phyloP scores from a whole-genome alignment of 495 filamentous ascomycete genomes.

The Daldinia loculata region DNA sequence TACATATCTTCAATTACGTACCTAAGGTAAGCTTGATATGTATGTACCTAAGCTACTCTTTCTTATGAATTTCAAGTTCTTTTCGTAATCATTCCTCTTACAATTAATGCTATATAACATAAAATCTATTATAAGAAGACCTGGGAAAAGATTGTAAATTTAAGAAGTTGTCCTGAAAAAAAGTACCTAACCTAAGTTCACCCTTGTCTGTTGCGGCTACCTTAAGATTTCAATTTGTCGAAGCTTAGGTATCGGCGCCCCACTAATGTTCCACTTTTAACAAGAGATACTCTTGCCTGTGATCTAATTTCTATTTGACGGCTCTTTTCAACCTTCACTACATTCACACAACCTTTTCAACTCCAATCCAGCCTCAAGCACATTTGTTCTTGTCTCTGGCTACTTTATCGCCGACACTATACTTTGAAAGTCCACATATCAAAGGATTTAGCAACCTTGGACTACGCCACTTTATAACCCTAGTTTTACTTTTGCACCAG shows the following conservation, averaged over 20 bases:
- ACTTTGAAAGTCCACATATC: not conserved
- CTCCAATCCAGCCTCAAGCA: slow-evolving; percentile 6
- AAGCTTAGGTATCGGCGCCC: slow-evolving; percentile 1
- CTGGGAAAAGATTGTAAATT: not conserved
- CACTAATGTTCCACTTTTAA: slow-evolving; percentile 24
- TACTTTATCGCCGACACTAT: not conserved
- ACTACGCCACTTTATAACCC: not conserved
- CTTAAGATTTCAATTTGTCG: slow-evolving; percentile 4
- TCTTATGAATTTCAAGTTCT: not conserved
- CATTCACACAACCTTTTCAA: slow-evolving; percentile 20
- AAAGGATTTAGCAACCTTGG: not conserved
- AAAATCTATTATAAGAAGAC: not conserved
- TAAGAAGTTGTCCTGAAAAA: not conserved
- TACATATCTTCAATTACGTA: too few relatives aligned
- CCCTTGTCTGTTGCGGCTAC: slow-evolving; percentile 1
- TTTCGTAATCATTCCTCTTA: not conserved
- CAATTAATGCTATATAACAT: not conserved
- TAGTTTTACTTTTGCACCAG: not conserved
- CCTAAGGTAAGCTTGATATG: not conserved
- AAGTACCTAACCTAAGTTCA: not conserved
- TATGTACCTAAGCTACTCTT: not conserved
- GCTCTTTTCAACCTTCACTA: slow-evolving; percentile 5
- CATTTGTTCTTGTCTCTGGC: slow-evolving; percentile 8
- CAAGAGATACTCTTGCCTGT: slow-evolving; percentile 3
- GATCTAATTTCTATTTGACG: slow-evolving; percentile 22